Conservation (phyloP, 306 rosid species). For the Arachis stenosperma region DNA sequence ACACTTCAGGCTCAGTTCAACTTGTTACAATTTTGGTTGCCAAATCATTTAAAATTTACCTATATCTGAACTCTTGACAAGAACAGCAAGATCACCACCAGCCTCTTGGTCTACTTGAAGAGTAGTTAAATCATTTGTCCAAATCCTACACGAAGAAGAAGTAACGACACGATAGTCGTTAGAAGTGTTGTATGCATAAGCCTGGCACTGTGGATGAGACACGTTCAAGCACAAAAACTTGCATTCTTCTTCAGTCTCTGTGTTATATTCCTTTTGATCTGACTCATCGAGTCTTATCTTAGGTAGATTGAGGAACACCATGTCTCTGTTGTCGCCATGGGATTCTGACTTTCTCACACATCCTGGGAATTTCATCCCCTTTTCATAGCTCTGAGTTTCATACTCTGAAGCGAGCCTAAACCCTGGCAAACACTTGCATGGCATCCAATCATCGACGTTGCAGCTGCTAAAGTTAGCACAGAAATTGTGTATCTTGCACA, state of each 20-base stretch:
- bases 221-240: neutral
- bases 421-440: constrained; percentile 58
- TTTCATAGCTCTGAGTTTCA: neutral
- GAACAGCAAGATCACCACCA: constrained; percentile 21
- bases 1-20: neutral
- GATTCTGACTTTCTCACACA: constrained; percentile 18
- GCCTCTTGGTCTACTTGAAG: constrained; percentile 26
- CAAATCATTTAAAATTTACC: constrained; percentile 39
- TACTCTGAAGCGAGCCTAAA: neutral
- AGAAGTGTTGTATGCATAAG: constrained; percentile 41
- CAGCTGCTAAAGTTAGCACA: constrained; percentile 53
- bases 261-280: fast-evolving
- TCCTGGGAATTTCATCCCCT: neutral
- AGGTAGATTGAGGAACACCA: constrained; percentile 35
- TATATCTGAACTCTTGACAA: constrained; percentile 30
- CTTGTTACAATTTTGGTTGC: too few species aligned
- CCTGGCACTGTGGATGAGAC: constrained; percentile 33
- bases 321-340: neutral
- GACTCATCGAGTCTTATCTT: constrained; percentile 8
- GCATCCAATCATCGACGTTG: neutral
- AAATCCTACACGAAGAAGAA: constrained; percentile 1
- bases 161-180: neutral
- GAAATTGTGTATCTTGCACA: constrained; percentile 18
- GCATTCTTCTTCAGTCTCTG: constrained; percentile 37
- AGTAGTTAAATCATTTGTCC: constrained; percentile 27